Base-by-base conservation (phyloP, 192 early-diverging fungal genomes). In the Gorgonomyces haynaldii region DNA sequence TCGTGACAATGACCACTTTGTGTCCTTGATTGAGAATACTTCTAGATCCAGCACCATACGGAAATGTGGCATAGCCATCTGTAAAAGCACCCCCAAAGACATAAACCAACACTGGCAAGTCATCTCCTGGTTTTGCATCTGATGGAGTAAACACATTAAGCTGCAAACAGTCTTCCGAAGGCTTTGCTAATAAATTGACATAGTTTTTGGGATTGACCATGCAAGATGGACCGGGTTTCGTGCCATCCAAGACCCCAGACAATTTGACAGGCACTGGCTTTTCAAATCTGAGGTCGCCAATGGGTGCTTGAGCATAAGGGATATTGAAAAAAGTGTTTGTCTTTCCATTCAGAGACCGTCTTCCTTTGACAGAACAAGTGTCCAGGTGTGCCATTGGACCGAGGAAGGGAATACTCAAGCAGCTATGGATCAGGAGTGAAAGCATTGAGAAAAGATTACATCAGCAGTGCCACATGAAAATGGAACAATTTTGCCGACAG, bases 71-170 rank as follows among this genome's bases (percentile, higher is more conserved):
- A 3, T 46, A 54, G 47, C 29, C 44, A 22, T 27, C 61, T 36
- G 57, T 39, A 45, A 68, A 63, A 4, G 57, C 54, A 31, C 66
- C 66, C 24, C 61, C 61, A 48, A 64, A 62, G 23, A 68, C 49
- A 27, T 43, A 64, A 1, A 68, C 46, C 21, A 63, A n/a, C 0
- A 56, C 56, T 1, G 57, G 58, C 7, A 51, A 16, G 39, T 21
- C 21, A n/a, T n/a, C n/a, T n/a, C n/a, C n/a, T n/a, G n/a, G n/a
- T 39, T 52, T 35, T 7, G 42, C 41, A 19, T 42, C 21, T 10
- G 25, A 16, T 22, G 64, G 58, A 0, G 64, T 54, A 13, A 20
- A 65, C 3, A 69, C 41, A 52, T 62, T 69, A 16, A 69, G 17
- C 21, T 41, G 61, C 43, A 69, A 52, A 47, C 66, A 69, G 26